These are phyloP conservation scores for Collybia nuda DNA, from an alignment of 768 basidiomycete species.

Conservation along the genomic window DNA sequence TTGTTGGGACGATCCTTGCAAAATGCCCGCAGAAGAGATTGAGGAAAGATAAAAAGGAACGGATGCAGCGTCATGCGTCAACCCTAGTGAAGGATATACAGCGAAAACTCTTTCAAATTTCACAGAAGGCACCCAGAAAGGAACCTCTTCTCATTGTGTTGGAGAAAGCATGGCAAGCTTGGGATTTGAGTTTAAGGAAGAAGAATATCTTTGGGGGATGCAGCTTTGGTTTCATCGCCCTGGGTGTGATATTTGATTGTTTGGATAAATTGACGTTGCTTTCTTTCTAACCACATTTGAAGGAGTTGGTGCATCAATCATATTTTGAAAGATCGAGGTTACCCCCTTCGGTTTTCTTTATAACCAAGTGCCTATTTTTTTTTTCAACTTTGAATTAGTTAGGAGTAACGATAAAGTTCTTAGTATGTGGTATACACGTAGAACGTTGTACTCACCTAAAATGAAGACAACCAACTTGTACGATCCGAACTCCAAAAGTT, in stretches of 20 bases:
- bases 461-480: too few species aligned
- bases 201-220: slow-evolving; percentile 45
- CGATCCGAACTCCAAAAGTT: too few species aligned
- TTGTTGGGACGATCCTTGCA: slow-evolving; percentile 72
- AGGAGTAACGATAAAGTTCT: too few species aligned
- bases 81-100: slow-evolving; percentile 55
- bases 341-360: too few species aligned
- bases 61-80: slow-evolving; percentile 59
- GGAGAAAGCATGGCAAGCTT: slow-evolving; percentile 61
- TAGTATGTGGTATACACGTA: too few species aligned
- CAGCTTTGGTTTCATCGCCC: slow-evolving; percentile 69
- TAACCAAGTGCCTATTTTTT: too few species aligned
- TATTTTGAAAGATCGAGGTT: too few species aligned
- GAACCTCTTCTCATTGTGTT: slow-evolving; percentile 40
- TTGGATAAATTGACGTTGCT: slow-evolving; percentile 31
- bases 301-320: too few species aligned
- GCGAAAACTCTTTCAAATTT: too few species aligned
- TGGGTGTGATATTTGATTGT: slow-evolving; percentile 59
- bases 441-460: too few species aligned
- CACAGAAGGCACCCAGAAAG: slow-evolving; percentile 22
- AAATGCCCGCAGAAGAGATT: slow-evolving; percentile 64
- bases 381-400: too few species aligned
- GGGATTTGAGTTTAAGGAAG: slow-evolving; percentile 52
- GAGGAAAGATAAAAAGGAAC: slow-evolving; percentile 55
- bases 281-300: too few species aligned